A percentile compares a stretch with the other conserved stretches of the same genome.
Evolutionary conservation across 192 early-diverging fungal species (phyloP).

Genomic region (Physocladia obscura): DNA sequence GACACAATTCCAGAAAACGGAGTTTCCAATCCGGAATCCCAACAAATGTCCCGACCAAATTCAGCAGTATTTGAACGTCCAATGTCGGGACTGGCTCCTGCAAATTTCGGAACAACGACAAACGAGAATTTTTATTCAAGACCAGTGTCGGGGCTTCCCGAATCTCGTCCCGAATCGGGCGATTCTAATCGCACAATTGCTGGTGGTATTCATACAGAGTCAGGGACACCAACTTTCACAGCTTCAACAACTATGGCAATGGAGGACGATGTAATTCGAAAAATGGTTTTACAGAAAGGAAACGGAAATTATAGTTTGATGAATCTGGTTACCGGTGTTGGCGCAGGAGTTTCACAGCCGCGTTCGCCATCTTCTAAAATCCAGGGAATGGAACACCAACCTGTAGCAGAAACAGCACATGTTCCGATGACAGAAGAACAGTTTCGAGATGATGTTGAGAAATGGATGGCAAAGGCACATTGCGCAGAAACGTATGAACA

Average conservation of each 20-base stretch:
- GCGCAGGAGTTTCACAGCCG: not conserved
- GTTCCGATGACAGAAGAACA: slow-evolving; percentile 27
- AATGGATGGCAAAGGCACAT: slow-evolving; percentile 47
- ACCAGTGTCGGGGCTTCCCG: not conserved
- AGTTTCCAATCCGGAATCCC: not conserved
- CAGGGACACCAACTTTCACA: too few relatives aligned
- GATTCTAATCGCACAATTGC: not conserved
- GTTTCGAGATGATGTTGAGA: slow-evolving; percentile 30
- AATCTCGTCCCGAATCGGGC: not conserved
- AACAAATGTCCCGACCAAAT: not conserved
- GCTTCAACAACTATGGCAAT: too few relatives aligned
- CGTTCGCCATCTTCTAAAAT: not conserved
- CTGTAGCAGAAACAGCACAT: not conserved
- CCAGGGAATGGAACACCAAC: not conserved
- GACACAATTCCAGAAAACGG: slow-evolving; percentile 16
- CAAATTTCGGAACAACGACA: too few relatives aligned
- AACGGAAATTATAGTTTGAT: slow-evolving; percentile 24
- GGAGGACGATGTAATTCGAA: slow-evolving; percentile 19
- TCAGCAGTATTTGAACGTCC: slow-evolving; percentile 1
- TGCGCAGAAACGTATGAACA: slow-evolving; percentile 18
- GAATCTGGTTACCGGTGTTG: slow-evolving; percentile 20
- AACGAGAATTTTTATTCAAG: too few relatives aligned
- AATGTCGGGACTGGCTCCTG: slow-evolving; percentile 1
- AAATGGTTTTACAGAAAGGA: slow-evolving; percentile 21
- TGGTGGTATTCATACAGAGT: too few relatives aligned